Evolutionary conservation across 1,139 yeast species (phyloP), one percentile per base, ranked within the genome.

Genomic region (Lodderomyces parapsilosis): DNA sequence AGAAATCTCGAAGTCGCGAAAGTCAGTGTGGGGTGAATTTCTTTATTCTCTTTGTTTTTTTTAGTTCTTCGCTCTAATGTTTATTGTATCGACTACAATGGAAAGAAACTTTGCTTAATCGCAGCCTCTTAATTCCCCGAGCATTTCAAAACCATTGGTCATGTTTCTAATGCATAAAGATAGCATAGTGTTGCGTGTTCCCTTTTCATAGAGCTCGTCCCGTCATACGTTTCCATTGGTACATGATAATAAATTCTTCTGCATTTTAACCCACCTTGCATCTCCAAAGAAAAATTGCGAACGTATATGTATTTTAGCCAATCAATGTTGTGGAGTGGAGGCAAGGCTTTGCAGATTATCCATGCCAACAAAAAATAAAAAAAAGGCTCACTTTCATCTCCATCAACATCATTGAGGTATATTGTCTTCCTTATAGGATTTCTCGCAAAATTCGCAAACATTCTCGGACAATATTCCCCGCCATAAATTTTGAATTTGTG

Each of bases 391-490:
- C 5, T 27, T 27, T 20, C 23, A 20, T 8, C 23, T 20, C 8
- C 23, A 20, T 20, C 23, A 20, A 5, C 23, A 20, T 20, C 31
- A n/a, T n/a, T n/a, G 6, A n/a, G 4, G 31, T 27, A 27, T 17
- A n/a, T n/a, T n/a, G 17, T 13, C 13, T 4, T 27, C 14, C 6
- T 27, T 27, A 17, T 8, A 8, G 8, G 15, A n/a, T 27, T 8
- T n/a, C 15, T 27, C n/a, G 15, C 5, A n/a, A 6, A 27, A n/a
- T n/a, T 3, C 15, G 9, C 17, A n/a, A n/a, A n/a, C 4, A 9
- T 27, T 27, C 4, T 27, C 31, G 31, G 31, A 27, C 17, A 27
- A 27, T 27, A 27, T n/a, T 27, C 31, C 31, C 31, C 31, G 31
- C 31, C 31, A n/a, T n/a, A 4, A n/a, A n/a, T 17, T 27, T n/a